These are phyloP conservation scores for Biscogniauxia sp. DNA, from an alignment of 2,329 filamentous ascomycete species.

Conservation along the genomic window DNA sequence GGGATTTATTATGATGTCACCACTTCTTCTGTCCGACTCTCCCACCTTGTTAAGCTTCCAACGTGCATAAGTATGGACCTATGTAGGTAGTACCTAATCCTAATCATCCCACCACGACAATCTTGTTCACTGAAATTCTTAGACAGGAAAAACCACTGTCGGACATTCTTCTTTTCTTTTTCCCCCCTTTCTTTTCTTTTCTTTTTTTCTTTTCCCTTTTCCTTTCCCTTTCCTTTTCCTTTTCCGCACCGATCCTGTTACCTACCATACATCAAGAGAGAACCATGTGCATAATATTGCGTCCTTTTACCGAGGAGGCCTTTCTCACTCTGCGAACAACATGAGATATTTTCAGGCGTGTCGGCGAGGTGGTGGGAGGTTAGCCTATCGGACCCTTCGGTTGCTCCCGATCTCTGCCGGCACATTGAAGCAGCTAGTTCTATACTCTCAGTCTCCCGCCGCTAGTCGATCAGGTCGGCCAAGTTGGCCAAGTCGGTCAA, in stretches of 20 bases:
- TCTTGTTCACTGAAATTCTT: no score
- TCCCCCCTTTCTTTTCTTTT: no score
- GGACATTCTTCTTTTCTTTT: background rate
- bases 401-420: constrained; percentile 13
- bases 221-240: no score
- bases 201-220: background rate
- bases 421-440: background rate
- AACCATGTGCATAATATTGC: constrained; percentile 17
- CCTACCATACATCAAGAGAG: constrained; percentile 6
- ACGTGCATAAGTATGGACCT: no score
- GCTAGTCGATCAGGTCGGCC: constrained; percentile 8
- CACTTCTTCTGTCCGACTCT: background rate
- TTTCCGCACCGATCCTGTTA: background rate
- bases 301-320: constrained; percentile 10
- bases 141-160: no score
- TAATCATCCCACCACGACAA: no score
- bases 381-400: constrained; percentile 12
- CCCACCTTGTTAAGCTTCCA: no score
- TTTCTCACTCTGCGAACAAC: constrained; percentile 11
- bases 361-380: constrained; percentile 12
- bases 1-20: background rate
- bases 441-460: background rate
- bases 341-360: constrained; percentile 18
- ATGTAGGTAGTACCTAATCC: no score
- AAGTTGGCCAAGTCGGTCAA: constrained; percentile 14